Conservation (phyloP, 768 basidiomycete species). For the Amanita polypyramis region DNA sequence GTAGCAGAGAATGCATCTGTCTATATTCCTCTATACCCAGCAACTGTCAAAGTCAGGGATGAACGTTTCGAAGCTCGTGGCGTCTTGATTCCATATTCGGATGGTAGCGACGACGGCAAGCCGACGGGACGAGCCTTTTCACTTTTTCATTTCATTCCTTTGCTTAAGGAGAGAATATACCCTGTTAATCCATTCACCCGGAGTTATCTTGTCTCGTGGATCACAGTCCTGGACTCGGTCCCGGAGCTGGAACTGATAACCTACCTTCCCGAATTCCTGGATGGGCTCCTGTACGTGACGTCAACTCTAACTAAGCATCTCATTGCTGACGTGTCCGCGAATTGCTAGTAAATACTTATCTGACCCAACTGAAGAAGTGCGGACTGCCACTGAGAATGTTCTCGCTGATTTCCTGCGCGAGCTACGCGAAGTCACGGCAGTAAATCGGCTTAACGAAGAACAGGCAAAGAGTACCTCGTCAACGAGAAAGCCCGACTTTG, state of each 20-base stretch:
- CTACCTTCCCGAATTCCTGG: slow-evolving; percentile 90
- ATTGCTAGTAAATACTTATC: slow-evolving; percentile 77
- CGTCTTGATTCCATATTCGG: slow-evolving; percentile 58
- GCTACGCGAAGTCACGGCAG: slow-evolving; percentile 73
- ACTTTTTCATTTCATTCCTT: slow-evolving; percentile 86
- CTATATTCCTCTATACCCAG: slow-evolving; percentile 82
- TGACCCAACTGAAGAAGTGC: slow-evolving; percentile 90
- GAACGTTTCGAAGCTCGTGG: slow-evolving; percentile 44
- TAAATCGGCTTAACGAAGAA: slow-evolving; percentile 58
- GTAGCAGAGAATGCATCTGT: slow-evolving; percentile 94
- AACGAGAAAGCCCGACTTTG: slow-evolving; percentile 29
- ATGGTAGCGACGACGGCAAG: slow-evolving; percentile 30
- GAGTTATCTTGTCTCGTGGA: slow-evolving; percentile 96
- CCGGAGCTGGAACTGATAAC: slow-evolving; percentile 94
- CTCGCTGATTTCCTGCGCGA: slow-evolving; percentile 87
- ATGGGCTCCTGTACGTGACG: slow-evolving; percentile 76
- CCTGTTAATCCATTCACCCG: slow-evolving; percentile 94
- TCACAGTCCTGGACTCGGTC: slow-evolving; percentile 89
- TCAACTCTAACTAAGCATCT: slow-evolving; percentile 3
- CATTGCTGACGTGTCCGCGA: slow-evolving; percentile 6
- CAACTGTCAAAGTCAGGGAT: slow-evolving; percentile 61
- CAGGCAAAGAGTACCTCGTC: slow-evolving; percentile 32
- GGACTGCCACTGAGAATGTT: slow-evolving; percentile 81
- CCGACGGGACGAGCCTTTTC: slow-evolving; percentile 66
- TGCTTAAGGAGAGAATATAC: slow-evolving; percentile 87